Base-by-base conservation (phyloP, 768 basidiomycete species). In the Kwoniella botswanensis region DNA sequence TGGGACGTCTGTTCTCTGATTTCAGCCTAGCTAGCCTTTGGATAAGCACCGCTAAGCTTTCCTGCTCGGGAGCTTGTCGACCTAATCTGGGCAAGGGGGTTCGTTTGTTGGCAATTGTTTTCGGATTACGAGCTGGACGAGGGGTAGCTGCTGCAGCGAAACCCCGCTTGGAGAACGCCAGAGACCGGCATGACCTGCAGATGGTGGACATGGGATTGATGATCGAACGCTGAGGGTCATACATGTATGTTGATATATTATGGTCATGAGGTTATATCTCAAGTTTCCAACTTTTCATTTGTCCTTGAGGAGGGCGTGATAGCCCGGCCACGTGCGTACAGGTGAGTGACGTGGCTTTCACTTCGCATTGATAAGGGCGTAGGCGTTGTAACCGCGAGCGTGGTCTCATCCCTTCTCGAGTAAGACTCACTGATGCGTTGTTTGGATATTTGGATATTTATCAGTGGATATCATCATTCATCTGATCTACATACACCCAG, bases 1-100 rank as follows among this genome's bases (percentile, higher is more conserved):
- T 64, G 1, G 77, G 77, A 3, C 58, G 59, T 24, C 74, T n/a
- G 7, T n/a, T 26, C 26, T 67, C 61, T 11, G 17, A 21, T 52
- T 71, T 63, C 22, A 79, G 68, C 53, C 21, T 43, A 2, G 63
- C 11, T 7, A 73, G 69, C 2, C 63, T 70, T 35, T 66, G 42
- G 15, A 78, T 67, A 0, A 78, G 68, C 1, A 59, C 29, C 0
- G 74, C 65, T 2, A 78, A 61, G 2, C 58, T 70, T 50, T 65
- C 54, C 18, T 21, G 18, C 12, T 55, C 21, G 10, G 63, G n/a
- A 56, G 50, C 62, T 60, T 58, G 62, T 24, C 68, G 44, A 24
- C 63, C 68, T 26, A 70, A 57, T 60, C 53, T 70, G 13, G 68
- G 68, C 3, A 70, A 24, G 15, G 67, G 61, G 10, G 52, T 24